Conservation (phyloP, 2,329 filamentous ascomycete genomes). For the Alternaria gaisen region DNA sequence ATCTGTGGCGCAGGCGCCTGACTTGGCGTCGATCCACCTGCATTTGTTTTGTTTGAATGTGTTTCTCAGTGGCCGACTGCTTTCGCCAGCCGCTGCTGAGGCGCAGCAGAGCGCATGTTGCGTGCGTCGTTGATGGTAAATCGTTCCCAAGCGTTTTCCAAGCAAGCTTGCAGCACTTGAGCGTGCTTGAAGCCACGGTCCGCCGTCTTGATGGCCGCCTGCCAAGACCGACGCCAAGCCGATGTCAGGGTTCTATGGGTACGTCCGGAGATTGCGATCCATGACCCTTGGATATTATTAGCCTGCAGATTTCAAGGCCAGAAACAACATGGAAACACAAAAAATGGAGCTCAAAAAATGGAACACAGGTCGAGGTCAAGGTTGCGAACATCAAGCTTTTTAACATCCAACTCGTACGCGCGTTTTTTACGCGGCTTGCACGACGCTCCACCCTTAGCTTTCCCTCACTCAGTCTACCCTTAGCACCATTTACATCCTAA, state of each 20-base stretch:
- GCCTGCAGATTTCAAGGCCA: background rate
- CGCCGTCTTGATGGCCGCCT: slow-evolving; percentile 13
- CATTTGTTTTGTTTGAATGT: background rate
- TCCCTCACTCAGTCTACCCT: background rate
- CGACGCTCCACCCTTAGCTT: background rate
- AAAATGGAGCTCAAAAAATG: background rate
- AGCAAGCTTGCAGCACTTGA: slow-evolving; percentile 20
- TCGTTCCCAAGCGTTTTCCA: slow-evolving; percentile 26
- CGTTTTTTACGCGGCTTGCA: slow-evolving; percentile 3
- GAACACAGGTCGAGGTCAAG: background rate
- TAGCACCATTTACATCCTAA: slow-evolving; percentile 47
- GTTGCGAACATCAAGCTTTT: background rate
- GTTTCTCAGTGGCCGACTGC: background rate
- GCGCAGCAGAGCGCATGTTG: background rate
- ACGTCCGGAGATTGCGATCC: slow-evolving; percentile 13
- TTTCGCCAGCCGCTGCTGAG: background rate
- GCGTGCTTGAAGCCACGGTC: slow-evolving; percentile 14
- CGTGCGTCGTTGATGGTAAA: background rate
- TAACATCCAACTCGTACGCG: slow-evolving; percentile 2
- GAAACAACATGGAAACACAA: background rate
- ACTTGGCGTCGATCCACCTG: background rate
- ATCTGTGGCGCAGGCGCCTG: background rate
- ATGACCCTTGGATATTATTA: slow-evolving; percentile 1
- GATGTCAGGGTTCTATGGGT: slow-evolving; percentile 14
- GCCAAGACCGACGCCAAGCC: slow-evolving; percentile 20